Base-by-base conservation (phyloP, 139 green algal species). In the Chlorella sp. region DNA sequence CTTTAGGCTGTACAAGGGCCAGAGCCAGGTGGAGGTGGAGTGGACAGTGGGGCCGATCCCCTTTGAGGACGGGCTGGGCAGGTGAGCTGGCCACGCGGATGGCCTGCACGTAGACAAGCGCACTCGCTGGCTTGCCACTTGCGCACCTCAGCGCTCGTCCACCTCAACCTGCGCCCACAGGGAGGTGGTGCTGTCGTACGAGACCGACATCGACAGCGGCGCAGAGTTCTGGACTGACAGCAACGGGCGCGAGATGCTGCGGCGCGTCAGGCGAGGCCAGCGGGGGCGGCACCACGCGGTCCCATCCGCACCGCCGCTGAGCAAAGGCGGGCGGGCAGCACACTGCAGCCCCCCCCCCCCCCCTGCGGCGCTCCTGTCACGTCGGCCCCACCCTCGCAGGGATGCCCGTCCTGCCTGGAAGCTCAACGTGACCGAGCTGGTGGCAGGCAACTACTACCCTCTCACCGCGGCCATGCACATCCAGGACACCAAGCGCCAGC, bases 371-470 rank as follows among this genome's bases (percentile, higher is more conserved):
- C n/a, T n/a, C n/a, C n/a, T n/a, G n/a, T n/a, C n/a, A n/a, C n/a
- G n/a, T n/a, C n/a, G n/a, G n/a, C 43, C 36, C 46, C 8, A 33
- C 4, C 38, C 40, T 51, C 35, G 43, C 72, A 78, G 71, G 7
- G 77, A 92, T 74, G 75, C 59, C 50, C 81, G 89, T 1, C 82
- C 82, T n/a, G 80, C 86, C 29, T 95, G 91, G 91, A 27, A 81
- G 14, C 83, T 92, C 12, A 80, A 91, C 8, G 79, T 89, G 27
- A 87, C 66, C 2, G 79, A 93, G 73, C 77, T 75, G 8, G 73
- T 87, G 8, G 81, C 91, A 29, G 83, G 87, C 50, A 95, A 95
- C 77, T 96, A 86, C 82, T 95, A 95, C 79, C 91, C 91, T 11
- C 68, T 95, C 42, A 94, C 91, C 4, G 73, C 88, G 0, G 85